phyloP scores from a whole-genome alignment of 1,284 basidiomycete genomes.

The Tremellales sp. region DNA sequence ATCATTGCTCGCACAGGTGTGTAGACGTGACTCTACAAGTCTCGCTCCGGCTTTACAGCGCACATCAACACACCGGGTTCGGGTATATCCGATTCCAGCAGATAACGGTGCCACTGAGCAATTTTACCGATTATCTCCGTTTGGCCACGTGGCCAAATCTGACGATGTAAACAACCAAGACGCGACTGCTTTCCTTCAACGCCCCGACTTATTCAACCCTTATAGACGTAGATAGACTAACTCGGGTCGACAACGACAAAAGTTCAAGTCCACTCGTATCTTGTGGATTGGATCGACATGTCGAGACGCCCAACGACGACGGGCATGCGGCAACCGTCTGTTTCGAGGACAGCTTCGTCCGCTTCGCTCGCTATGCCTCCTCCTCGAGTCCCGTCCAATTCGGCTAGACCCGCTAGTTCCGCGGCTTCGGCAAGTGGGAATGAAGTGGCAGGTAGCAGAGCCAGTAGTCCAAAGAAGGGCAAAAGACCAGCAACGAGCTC shows the following conservation, averaged over 20 bases:
- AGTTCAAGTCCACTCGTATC: too few species aligned
- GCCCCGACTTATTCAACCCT: constrained; percentile 1
- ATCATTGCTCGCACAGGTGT: too few species aligned
- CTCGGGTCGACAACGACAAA: neutral
- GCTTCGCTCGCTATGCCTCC: constrained; percentile 34
- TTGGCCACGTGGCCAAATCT: too few species aligned
- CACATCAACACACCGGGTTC: too few species aligned
- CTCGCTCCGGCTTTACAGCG: too few species aligned
- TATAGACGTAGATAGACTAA: neutral
- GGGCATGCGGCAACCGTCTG: constrained; percentile 17
- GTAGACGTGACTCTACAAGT: too few species aligned
- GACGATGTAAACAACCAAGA: constrained; percentile 21
- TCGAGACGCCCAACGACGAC: constrained; percentile 37
- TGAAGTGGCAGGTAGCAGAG: constrained; percentile 6
- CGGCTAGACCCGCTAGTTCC: constrained; percentile 7
- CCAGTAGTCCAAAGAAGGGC: constrained; percentile 18
- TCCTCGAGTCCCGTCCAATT: constrained; percentile 23
- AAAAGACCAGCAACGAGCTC: constrained; percentile 4
- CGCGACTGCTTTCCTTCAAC: constrained; percentile 25
- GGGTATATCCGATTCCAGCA: too few species aligned
- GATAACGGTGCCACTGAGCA: too few species aligned
- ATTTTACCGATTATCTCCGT: too few species aligned
- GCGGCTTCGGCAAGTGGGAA: constrained; percentile 9
- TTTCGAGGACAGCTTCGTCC: constrained; percentile 18
- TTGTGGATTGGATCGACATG: too few species aligned